Conservation (phyloP, 2,329 filamentous ascomycete species). For the Lachnellula subtilissima region DNA sequence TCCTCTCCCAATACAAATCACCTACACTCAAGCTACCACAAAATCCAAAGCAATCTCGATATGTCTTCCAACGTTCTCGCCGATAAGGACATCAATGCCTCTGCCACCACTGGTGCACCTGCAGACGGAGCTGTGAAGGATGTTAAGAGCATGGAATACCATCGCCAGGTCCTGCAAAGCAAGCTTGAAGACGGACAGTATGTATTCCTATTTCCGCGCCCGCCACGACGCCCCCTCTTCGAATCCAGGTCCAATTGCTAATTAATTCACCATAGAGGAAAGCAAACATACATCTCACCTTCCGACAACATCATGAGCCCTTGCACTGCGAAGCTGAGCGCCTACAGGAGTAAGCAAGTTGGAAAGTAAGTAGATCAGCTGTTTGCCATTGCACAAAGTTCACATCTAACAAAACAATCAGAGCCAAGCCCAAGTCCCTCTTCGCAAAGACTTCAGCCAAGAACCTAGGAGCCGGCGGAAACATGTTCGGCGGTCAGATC, state of each 20-base stretch:
- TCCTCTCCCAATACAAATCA: neutral
- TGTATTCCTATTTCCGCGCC: constrained; percentile 28
- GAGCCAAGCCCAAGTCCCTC: constrained; percentile 62
- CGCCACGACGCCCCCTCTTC: neutral
- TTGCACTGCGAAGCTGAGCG: constrained; percentile 75
- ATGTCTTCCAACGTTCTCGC: constrained; percentile 60
- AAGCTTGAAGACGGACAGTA: constrained; percentile 66
- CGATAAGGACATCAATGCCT: constrained; percentile 61
- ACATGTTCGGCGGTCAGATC: constrained; percentile 25
- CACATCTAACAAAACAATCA: constrained; percentile 26
- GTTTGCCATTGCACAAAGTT: neutral
- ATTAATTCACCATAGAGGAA: constrained; percentile 16
- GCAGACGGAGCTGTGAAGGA: constrained; percentile 26
- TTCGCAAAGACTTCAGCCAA: constrained; percentile 62
- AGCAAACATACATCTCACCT: constrained; percentile 63
- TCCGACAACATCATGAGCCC: constrained; percentile 89
- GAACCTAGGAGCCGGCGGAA: constrained; percentile 41
- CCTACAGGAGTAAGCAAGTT: constrained; percentile 74
- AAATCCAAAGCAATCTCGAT: constrained; percentile 12
- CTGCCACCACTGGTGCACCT: constrained; percentile 35
- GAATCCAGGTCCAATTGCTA: constrained; percentile 24
- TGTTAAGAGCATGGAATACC: constrained; percentile 69
- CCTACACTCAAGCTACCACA: neutral
- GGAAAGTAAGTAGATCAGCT: constrained; percentile 56
- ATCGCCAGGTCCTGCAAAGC: constrained; percentile 68